These are phyloP conservation scores for Amoebophrya sp. DNA, from an alignment of 169 alveolate genomes.

Conservation along the genomic window DNA sequence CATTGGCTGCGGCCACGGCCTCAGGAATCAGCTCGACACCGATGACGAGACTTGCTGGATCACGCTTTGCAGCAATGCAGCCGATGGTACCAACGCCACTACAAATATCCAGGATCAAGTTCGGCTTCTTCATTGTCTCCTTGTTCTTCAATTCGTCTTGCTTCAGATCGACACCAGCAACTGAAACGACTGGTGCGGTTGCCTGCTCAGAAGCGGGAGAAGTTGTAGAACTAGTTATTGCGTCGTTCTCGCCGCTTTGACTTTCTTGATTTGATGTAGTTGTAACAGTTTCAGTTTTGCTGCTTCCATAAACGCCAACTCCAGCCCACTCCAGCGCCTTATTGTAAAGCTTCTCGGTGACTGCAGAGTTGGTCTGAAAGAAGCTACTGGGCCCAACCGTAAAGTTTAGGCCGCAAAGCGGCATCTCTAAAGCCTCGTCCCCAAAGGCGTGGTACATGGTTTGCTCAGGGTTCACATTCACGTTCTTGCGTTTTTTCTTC, in stretches of 20 bases:
- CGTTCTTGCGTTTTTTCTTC: background rate
- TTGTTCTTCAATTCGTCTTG: too few relatives aligned
- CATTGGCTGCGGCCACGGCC: background rate
- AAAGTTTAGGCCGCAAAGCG: background rate
- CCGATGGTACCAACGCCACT: background rate
- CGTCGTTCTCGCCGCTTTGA: too few relatives aligned
- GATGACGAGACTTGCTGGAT: background rate
- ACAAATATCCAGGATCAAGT: background rate
- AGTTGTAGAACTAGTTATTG: too few relatives aligned
- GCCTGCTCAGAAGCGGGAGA: too few relatives aligned
- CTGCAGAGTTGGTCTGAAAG: background rate
- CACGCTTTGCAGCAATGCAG: background rate
- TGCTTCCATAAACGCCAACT: too few relatives aligned
- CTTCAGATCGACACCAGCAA: too few relatives aligned
- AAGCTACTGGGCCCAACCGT: background rate
- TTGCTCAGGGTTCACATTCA: background rate
- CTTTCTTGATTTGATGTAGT: too few relatives aligned
- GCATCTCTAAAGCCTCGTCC: background rate
- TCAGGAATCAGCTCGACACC: background rate
- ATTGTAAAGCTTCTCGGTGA: background rate
- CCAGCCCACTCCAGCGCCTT: background rate
- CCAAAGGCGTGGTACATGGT: background rate
- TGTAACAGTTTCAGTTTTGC: too few relatives aligned
- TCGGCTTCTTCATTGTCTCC: too few relatives aligned
- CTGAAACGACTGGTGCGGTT: too few relatives aligned